phyloP scores from a whole-genome alignment of 257 asterid species.

The Primulina eburnea region DNA sequence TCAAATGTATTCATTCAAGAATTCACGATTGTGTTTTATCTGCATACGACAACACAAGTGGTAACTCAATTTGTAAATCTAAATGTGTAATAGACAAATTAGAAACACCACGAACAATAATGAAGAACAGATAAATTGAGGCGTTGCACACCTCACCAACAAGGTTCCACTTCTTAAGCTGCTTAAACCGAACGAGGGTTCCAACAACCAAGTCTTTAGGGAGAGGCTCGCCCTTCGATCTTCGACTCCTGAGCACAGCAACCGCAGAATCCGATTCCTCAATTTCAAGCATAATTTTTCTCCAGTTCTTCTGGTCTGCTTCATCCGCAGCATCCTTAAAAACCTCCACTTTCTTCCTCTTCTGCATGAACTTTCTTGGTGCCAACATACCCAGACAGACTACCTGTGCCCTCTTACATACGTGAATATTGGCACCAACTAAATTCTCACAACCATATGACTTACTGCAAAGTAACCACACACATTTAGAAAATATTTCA shows the following conservation, averaged over 20 bases:
- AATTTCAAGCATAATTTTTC: constrained; percentile 80
- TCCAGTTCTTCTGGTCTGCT: constrained; percentile 81
- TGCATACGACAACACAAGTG: background rate
- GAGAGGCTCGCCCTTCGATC: constrained; percentile 58
- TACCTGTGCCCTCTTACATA: constrained; percentile 53
- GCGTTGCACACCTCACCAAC: constrained; percentile 71
- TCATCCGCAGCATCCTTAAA: constrained; percentile 75
- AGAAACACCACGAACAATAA: constrained; percentile 4
- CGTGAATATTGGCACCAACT: constrained; percentile 40
- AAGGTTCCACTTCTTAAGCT: constrained; percentile 94
- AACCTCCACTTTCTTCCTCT: constrained; percentile 76
- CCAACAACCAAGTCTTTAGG: constrained; percentile 85
- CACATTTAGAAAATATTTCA: background rate
- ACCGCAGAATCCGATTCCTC: constrained; percentile 82
- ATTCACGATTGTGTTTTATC: background rate
- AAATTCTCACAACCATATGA: constrained; percentile 40
- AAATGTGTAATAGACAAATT: background rate
- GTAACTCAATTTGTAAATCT: background rate
- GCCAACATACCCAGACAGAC: constrained; percentile 85
- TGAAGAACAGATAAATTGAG: background rate
- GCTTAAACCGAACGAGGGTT: constrained; percentile 85
- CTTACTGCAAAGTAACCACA: constrained; percentile 44
- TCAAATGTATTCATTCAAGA: background rate
- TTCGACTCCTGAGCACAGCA: constrained; percentile 61
- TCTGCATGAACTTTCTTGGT: constrained; percentile 94